phyloP scores from a whole-genome alignment of 2,329 filamentous ascomycete genomes.

The Dothistroma pini region DNA sequence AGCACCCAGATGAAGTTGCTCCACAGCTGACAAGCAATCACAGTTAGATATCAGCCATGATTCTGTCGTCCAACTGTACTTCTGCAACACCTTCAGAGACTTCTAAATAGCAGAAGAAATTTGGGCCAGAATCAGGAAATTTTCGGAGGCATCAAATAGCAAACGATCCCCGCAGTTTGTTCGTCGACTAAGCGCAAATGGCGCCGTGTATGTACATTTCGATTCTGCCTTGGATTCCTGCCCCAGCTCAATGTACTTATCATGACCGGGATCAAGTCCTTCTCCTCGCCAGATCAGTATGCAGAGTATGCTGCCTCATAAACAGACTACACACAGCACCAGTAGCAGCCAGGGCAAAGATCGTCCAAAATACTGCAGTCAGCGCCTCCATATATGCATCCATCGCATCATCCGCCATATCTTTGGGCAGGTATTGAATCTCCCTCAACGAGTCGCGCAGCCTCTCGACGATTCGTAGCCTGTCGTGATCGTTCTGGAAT shows the following conservation, averaged over 20 bases:
- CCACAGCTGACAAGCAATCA: neutral
- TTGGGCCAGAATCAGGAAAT: too few species aligned
- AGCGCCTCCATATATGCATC: constrained; percentile 1
- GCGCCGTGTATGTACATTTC: too few species aligned
- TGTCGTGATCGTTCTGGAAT: neutral
- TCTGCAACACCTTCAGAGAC: constrained; percentile 6
- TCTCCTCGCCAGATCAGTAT: neutral
- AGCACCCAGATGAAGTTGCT: neutral
- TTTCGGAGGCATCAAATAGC: too few species aligned
- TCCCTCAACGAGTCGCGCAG: neutral
- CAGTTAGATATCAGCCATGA: constrained; percentile 1
- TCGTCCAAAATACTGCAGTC: constrained; percentile 1
- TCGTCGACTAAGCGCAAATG: too few species aligned
- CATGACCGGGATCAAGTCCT: neutral
- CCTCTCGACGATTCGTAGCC: neutral
- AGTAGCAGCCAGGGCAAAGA: neutral
- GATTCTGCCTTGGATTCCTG: too few species aligned
- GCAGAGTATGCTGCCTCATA: constrained; percentile 1
- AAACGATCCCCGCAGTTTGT: too few species aligned
- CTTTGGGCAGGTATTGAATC: neutral
- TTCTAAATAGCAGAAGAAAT: neutral
- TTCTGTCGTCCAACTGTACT: neutral
- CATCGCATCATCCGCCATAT: neutral
- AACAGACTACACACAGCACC: neutral
- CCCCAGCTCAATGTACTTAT: too few species aligned